Evolutionary conservation across 2,329 filamentous ascomycete species (phyloP), one percentile per base, ranked within the genome.

Genomic region (Fusarium sp.): DNA sequence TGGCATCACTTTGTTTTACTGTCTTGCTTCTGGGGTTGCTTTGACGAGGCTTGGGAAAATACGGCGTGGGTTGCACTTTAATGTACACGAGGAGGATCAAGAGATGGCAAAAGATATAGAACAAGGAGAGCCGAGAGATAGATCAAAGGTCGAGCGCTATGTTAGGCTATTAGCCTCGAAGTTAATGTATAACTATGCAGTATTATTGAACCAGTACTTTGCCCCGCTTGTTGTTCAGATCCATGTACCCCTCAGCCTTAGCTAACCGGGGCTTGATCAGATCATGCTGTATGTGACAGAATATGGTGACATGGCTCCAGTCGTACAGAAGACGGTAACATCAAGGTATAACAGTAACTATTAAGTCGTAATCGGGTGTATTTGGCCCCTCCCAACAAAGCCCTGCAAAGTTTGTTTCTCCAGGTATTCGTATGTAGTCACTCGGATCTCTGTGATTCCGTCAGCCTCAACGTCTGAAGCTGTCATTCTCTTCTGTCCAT

Each of bases 1-100:
- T 72, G 75, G 75, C 63, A 74, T 61, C 72, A 52, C 64, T 67
- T 67, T 68, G 62, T 69, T 75, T 69, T 74, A 57, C 60, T 76
- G 51, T 67, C 60, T 55, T 52, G 54, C 54, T 63, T 71, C 63
- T 42, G 48, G 56, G 59, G 45, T 45, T 66, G 45, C 35, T 54
- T 48, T 38, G 54, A 66, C 46, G 61, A 61, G 58, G 63, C 45
- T 62, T 64, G 70, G 67, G 59, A 69, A 55, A 62, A 60, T 66
- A 66, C 45, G 66, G 70, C 65, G 64, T 51, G 67, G 37, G 48
- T 41, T 41, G 60, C 52, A 59, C n/a, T 46, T 65, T 63, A 38
- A 75, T 69, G 68, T 51, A 63, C 60, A 61, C 59, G 60, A 73
- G 69, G 70, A 71, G 52, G 62, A 33, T 54, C 37, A 57, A 63